These are phyloP conservation scores for Lactifluus hygrophoroides DNA, from an alignment of 768 basidiomycete species.

Conservation along the genomic window DNA sequence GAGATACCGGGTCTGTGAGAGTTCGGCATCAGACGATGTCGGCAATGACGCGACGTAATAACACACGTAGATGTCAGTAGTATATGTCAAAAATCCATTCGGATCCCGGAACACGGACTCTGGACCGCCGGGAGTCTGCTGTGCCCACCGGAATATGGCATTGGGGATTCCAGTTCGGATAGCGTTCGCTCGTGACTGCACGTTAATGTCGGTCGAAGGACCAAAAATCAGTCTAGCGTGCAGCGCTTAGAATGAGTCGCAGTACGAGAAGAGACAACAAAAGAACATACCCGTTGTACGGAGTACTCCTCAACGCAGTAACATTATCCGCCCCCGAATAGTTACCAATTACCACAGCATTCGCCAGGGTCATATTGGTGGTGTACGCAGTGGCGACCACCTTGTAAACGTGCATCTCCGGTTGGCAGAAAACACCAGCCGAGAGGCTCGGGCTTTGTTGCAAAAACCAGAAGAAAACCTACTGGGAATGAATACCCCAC, in stretches of 20 bases:
- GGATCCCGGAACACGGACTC: slow-evolving; percentile 39
- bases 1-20: slow-evolving; percentile 46
- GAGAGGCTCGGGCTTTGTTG: slow-evolving; percentile 26
- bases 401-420: slow-evolving; percentile 37
- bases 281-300: slow-evolving; percentile 49
- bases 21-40: not conserved
- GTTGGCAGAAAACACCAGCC: slow-evolving; percentile 47
- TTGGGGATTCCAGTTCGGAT: slow-evolving; percentile 44
- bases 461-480: slow-evolving; percentile 62
- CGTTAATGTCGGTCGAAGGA: slow-evolving; percentile 32
- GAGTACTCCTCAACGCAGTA: slow-evolving; percentile 39
- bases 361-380: slow-evolving; percentile 34
- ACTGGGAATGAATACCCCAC: not conserved
- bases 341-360: slow-evolving; percentile 28
- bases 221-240: slow-evolving; percentile 17
- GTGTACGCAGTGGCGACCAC: slow-evolving; percentile 38
- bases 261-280: no score
- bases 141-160: slow-evolving; percentile 50
- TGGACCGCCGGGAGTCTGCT: slow-evolving; percentile 33
- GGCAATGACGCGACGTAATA: not conserved
- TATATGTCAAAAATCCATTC: slow-evolving; percentile 46
- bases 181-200: slow-evolving; percentile 43
- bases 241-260: not conserved
- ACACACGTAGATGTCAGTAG: slow-evolving; percentile 41
- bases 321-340: slow-evolving; percentile 40